Evolutionary conservation across 371 early-diverging fungal genomes (phyloP).

Genomic region (Zychaea mexicana): DNA sequence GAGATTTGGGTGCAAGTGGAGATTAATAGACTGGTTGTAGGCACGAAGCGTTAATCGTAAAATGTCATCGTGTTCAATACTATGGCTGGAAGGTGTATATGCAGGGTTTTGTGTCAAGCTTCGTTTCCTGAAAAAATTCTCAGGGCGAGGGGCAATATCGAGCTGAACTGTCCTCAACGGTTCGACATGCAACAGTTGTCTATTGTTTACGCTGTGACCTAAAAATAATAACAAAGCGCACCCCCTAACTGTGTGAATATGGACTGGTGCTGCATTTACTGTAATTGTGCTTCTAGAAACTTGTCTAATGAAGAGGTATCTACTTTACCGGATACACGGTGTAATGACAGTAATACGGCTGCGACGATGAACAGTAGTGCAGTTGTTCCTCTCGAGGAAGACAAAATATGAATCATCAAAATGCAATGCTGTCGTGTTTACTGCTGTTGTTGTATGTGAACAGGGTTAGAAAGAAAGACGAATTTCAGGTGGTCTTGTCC

Average conservation of each 20-base stretch:
- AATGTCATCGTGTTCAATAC: conserved; percentile 55
- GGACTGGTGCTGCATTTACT: not conserved
- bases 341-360: not conserved
- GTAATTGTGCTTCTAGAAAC: not conserved
- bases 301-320: not conserved
- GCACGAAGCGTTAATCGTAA: conserved; percentile 64
- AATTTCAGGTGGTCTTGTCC: not conserved
- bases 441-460: no score
- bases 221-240: not conserved
- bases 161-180: conserved; percentile 22
- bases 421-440: no score
- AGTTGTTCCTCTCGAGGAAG: no score
- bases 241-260: not conserved
- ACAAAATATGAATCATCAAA: not conserved
- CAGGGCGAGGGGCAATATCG: conserved; percentile 40
- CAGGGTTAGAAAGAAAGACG: not conserved
- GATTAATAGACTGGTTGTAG: conserved; percentile 71
- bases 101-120: conserved; percentile 30
- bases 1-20: conserved; percentile 74
- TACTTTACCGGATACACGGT: not conserved
- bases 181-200: conserved; percentile 32
- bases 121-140: conserved; percentile 34
- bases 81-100: conserved; percentile 19
- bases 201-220: conserved; percentile 28
- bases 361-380: not conserved